phyloP scores from a whole-genome alignment of 495 filamentous ascomycete genomes.

The Platismatia glauca region DNA sequence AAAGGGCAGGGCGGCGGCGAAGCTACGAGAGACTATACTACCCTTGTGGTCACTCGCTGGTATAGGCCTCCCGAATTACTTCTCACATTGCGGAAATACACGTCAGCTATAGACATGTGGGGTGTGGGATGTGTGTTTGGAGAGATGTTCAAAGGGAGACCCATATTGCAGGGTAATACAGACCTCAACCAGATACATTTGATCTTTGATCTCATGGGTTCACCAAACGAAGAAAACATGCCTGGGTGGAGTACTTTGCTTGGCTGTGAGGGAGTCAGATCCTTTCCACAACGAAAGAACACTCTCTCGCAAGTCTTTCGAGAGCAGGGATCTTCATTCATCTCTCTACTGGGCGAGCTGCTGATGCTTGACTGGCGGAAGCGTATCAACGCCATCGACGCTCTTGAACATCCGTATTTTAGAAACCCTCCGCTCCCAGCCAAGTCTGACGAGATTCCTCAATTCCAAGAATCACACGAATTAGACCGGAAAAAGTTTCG shows the following conservation, averaged over 20 bases:
- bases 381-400: constrained; percentile 90
- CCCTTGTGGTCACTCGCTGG: constrained; percentile 91
- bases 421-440: constrained; percentile 67
- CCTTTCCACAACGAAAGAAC: constrained; percentile 52
- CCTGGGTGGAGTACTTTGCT: constrained; percentile 78
- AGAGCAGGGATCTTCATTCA: constrained; percentile 52
- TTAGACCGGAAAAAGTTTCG: constrained; percentile 84
- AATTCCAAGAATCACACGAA: constrained; percentile 91
- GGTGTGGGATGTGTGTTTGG: constrained; percentile 96
- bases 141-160: constrained; percentile 93
- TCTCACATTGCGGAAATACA: constrained; percentile 77
- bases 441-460: constrained; percentile 70
- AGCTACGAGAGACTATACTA: constrained; percentile 84
- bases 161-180: constrained; percentile 81
- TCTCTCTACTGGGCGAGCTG: constrained; percentile 73
- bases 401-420: constrained; percentile 89
- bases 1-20: constrained; percentile 75
- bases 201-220: constrained; percentile 89
- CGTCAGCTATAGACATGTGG: constrained; percentile 96
- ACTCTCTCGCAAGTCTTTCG: constrained; percentile 65
- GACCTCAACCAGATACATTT: constrained; percentile 83
- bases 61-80: constrained; percentile 93
- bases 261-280: constrained; percentile 65
- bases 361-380: constrained; percentile 81
- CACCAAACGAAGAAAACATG: constrained; percentile 87